These are phyloP conservation scores for Fusarium odoratissimum DNA, from an alignment of 2,329 filamentous ascomycete genomes.

Conservation along the genomic window DNA sequence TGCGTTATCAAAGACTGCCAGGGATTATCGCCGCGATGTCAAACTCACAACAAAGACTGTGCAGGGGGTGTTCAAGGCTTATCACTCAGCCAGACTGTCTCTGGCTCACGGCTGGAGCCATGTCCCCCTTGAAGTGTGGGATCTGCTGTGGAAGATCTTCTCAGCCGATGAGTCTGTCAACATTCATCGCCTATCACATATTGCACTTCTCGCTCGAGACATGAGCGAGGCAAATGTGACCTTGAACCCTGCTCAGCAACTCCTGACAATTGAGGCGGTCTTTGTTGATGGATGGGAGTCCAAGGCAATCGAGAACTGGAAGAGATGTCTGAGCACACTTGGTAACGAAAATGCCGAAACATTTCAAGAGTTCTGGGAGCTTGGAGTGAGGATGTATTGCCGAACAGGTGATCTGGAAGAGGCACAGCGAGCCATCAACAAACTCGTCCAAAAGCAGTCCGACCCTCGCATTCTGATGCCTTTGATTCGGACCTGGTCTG, in stretches of 20 bases:
- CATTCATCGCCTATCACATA: conserved; percentile 68
- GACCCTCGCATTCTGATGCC: conserved; percentile 71
- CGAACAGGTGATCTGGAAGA: conserved; percentile 67
- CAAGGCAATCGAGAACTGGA: conserved; percentile 73
- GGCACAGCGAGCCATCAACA: conserved; percentile 67
- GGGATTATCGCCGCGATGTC: conserved; percentile 44
- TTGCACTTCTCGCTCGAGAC: conserved; percentile 73
- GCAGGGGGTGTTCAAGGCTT: conserved; percentile 60
- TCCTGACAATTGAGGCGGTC: conserved; percentile 76
- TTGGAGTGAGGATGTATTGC: conserved; percentile 74
- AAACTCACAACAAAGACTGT: conserved; percentile 52
- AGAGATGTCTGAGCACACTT: conserved; percentile 64
- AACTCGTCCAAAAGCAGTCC: conserved; percentile 61
- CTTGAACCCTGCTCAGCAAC: conserved; percentile 67
- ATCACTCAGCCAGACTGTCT: conserved; percentile 58
- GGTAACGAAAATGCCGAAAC: conserved; percentile 59
- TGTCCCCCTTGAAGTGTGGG: conserved; percentile 71
- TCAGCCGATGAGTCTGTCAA: conserved; percentile 63
- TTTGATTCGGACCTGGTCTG: conserved; percentile 76
- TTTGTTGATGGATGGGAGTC: conserved; percentile 70
- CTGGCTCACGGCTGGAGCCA: conserved; percentile 61
- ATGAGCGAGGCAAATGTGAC: conserved; percentile 69
- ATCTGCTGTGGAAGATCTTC: conserved; percentile 73
- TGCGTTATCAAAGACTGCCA: conserved; percentile 44
- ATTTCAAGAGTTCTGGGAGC: conserved; percentile 68